Percentiles rank a stretch among this genome's conserved stretches.
These are phyloP conservation scores for Xylaria cubensis DNA, from an alignment of 495 filamentous ascomycete species.

Conservation along the genomic window DNA sequence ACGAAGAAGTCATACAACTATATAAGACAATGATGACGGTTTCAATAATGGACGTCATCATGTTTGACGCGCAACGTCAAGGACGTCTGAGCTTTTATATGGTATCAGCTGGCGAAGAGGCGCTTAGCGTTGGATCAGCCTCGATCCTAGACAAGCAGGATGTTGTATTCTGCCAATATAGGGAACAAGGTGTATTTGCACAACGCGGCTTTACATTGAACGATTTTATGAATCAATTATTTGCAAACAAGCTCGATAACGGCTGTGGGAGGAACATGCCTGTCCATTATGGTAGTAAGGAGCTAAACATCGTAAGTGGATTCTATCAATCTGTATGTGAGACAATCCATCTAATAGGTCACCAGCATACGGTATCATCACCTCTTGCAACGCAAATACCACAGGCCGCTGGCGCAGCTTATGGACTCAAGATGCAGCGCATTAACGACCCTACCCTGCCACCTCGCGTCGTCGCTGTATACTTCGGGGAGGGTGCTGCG, in stretches of 20 bases:
- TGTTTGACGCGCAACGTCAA: conserved; percentile 87
- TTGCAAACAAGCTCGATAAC: conserved; percentile 82
- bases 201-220: conserved; percentile 86
- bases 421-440: conserved; percentile 87
- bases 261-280: conserved; percentile 96
- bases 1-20: conserved; percentile 72
- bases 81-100: conserved; percentile 94
- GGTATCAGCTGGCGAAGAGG: conserved; percentile 96
- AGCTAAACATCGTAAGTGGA: conserved; percentile 75
- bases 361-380: conserved; percentile 91
- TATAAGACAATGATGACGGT: conserved; percentile 71
- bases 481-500: conserved; percentile 98
- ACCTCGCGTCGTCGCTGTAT: conserved; percentile 80
- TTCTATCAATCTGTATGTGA: neutral
- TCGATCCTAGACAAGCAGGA: conserved; percentile 82
- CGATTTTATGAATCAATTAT: conserved; percentile 95
- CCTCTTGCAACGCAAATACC: conserved; percentile 94
- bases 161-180: conserved; percentile 93
- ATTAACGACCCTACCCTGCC: conserved; percentile 69
- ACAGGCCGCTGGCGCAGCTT: conserved; percentile 91
- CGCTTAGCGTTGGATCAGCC: conserved; percentile 85
- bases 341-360: neutral
- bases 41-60: conserved; percentile 91
- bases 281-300: conserved; percentile 88
- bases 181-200: conserved; percentile 88